Evolutionary conservation across 108 stramenopile species (phyloP), one percentile per base, ranked within the genome.

Genomic region (Aureococcus anophagefferens): DNA sequence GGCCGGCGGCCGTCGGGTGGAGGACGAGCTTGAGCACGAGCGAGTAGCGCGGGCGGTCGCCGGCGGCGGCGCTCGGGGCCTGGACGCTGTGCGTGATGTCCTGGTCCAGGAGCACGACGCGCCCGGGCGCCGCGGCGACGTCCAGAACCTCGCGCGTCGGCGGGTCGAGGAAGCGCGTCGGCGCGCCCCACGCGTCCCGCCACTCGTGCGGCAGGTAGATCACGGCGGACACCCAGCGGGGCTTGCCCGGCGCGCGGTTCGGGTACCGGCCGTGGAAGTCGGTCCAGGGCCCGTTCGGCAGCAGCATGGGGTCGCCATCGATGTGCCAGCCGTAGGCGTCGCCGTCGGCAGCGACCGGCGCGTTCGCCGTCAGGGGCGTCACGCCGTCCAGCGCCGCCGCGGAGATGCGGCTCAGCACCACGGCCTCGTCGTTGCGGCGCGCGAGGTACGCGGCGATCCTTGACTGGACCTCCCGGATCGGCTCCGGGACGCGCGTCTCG

Each of bases 331-430:
- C 71, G 73, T 86, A 89, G 0, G 66, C 46, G 40, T 44, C 40
- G 9, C 40, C 40, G 67, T 68, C 37, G 14, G 31, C 65, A 15
- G 30, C 35, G 18, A 82, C 81, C 0, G 89, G 85, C 68, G 89
- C 89, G 79, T 89, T 89, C 32, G 84, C 87, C 9, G 86, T 85
- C 30, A 89, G 71, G 14, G 89, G 89, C 29, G 85, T 79, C n/a
- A 87, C 85, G 44, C 66, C 74, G 7, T 63, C 78, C 32, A 86
- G 87, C 37, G 85, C 71, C 9, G 87, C 87, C 44, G 87, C 85
- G 7, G 46, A 30, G 11, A 44, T 44, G 13, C 46, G 33, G 18
- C 31, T 30, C 7, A 29, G 46, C 46, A 69, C 44, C 15, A 30
- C 31, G 31, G 46, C 46, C 17, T 44, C 40, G 40, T 44, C 40